phyloP scores from a whole-genome alignment of 2,329 filamentous ascomycete genomes.

The Annulohypoxylon truncatum region DNA sequence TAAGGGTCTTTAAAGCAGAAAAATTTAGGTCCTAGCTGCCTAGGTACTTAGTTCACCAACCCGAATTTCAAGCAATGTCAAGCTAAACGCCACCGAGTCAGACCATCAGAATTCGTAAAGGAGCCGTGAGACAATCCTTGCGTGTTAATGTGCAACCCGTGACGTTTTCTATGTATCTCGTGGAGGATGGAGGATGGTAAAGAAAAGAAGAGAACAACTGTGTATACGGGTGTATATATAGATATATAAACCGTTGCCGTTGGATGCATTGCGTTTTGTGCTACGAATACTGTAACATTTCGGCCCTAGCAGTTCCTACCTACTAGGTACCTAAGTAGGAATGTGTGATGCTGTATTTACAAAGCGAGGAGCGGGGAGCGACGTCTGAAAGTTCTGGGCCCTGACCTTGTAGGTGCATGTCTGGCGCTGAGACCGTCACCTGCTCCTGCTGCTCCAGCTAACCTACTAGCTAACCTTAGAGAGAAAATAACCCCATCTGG shows the following conservation, averaged over 20 bases:
- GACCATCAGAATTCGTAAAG: slow-evolving; percentile 8
- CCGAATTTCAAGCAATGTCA: slow-evolving; percentile 9
- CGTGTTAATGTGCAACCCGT: slow-evolving; percentile 18
- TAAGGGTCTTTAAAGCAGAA: slow-evolving; percentile 15
- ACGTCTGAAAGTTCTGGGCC: slow-evolving; percentile 25
- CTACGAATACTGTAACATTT: slow-evolving; percentile 13
- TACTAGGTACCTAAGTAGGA: too few relatives aligned
- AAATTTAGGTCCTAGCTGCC: slow-evolving; percentile 7
- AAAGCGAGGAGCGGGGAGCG: slow-evolving; percentile 15
- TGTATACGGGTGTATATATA: not conserved
- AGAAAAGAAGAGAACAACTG: not conserved
- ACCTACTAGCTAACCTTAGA: not conserved
- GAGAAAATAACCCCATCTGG: slow-evolving; percentile 7
- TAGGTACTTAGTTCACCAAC: slow-evolving; percentile 2
- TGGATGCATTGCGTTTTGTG: slow-evolving; percentile 6
- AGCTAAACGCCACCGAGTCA: slow-evolving; percentile 23
- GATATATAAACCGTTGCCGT: not conserved
- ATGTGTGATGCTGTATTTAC: slow-evolving; percentile 1
- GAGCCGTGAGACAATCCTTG: slow-evolving; percentile 24
- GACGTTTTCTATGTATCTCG: slow-evolving; percentile 14
- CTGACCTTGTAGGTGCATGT: slow-evolving; percentile 33
- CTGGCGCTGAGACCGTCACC: slow-evolving; percentile 36
- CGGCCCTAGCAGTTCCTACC: not conserved
- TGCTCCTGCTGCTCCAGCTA: too few relatives aligned
- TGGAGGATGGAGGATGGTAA: slow-evolving; percentile 6